These are phyloP conservation scores for Paralagenidium karlingii DNA, from an alignment of 352 stramenopile species.

Conservation along the genomic window DNA sequence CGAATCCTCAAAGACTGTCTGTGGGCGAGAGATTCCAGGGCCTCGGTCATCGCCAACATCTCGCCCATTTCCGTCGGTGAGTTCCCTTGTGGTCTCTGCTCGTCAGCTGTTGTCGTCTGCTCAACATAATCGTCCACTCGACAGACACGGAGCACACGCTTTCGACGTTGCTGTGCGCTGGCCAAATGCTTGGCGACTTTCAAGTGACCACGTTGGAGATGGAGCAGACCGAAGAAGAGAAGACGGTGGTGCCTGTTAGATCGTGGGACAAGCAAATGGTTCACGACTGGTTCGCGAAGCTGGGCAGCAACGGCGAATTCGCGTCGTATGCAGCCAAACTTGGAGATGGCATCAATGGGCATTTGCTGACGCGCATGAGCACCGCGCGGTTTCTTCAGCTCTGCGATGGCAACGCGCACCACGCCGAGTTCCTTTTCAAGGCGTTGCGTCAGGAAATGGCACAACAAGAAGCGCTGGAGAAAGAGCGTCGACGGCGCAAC, in stretches of 20 bases:
- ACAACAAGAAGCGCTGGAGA: constrained; percentile 31
- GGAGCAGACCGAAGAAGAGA: constrained; percentile 32
- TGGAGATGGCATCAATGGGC: constrained; percentile 27
- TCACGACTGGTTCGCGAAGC: constrained; percentile 41
- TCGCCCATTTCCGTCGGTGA: constrained; percentile 51
- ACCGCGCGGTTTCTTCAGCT: constrained; percentile 48
- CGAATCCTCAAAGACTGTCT: constrained; percentile 63
- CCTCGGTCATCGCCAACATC: constrained; percentile 70
- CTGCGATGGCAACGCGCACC: constrained; percentile 39
- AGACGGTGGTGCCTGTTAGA: constrained; percentile 20
- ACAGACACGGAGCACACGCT: constrained; percentile 74
- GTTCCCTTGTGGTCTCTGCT: neutral
- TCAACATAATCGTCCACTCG: too few relatives aligned
- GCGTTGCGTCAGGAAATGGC: constrained; percentile 36
- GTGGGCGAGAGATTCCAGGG: constrained; percentile 39
- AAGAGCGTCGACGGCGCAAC: constrained; percentile 35
- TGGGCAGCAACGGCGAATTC: constrained; percentile 22
- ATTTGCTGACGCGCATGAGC: constrained; percentile 47
- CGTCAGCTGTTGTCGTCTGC: too few relatives aligned
- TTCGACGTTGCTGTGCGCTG: constrained; percentile 57
- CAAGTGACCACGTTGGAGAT: constrained; percentile 32
- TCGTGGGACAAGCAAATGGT: constrained; percentile 49
- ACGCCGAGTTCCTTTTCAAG: constrained; percentile 48
- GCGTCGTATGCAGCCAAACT: constrained; percentile 38
- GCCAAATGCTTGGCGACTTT: constrained; percentile 56